phyloP scores from a whole-genome alignment of 140 eudicot species.

The Bidens hawaiensis region DNA sequence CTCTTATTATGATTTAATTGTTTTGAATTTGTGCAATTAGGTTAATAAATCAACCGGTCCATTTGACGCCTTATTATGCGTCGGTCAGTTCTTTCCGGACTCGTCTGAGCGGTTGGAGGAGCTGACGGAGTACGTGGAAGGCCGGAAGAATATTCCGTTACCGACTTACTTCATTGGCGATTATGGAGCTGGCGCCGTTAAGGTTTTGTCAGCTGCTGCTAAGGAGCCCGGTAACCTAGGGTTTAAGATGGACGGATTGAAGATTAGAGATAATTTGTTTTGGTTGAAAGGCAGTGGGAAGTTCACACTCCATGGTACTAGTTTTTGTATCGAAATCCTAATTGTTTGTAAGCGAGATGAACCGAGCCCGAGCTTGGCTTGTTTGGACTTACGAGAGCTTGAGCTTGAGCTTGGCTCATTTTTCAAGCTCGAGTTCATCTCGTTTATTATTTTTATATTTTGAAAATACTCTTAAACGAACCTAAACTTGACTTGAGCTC shows the following conservation, averaged over 20 bases:
- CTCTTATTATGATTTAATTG: too few species aligned
- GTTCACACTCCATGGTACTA: conserved; percentile 69
- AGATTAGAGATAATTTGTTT: conserved; percentile 63
- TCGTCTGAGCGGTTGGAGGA: conserved; percentile 61
- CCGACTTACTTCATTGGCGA: conserved; percentile 94
- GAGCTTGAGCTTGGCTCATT: too few species aligned
- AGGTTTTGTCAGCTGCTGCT: conserved; percentile 54
- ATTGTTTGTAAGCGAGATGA: too few species aligned
- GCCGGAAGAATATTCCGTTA: conserved; percentile 55
- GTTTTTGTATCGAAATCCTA: neutral
- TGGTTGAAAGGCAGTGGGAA: conserved; percentile 97
- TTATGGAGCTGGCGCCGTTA: conserved; percentile 75
- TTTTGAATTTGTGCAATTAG: conserved; percentile 44
- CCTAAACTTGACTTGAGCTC: too few species aligned
- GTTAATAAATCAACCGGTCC: conserved; percentile 96
- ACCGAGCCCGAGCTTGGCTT: too few species aligned
- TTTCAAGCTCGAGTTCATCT: too few species aligned
- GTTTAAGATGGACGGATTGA: conserved; percentile 93
- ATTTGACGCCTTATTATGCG: conserved; percentile 83
- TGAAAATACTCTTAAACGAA: too few species aligned
- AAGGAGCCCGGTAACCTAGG: conserved; percentile 65
- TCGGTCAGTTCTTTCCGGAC: conserved; percentile 94
- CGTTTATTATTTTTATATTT: too few species aligned
- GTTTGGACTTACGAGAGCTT: too few species aligned
- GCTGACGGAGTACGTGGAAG: conserved; percentile 66